These are phyloP conservation scores for Pichia phayaonensis DNA, from an alignment of 805 yeast genomes.

Conservation along the genomic window DNA sequence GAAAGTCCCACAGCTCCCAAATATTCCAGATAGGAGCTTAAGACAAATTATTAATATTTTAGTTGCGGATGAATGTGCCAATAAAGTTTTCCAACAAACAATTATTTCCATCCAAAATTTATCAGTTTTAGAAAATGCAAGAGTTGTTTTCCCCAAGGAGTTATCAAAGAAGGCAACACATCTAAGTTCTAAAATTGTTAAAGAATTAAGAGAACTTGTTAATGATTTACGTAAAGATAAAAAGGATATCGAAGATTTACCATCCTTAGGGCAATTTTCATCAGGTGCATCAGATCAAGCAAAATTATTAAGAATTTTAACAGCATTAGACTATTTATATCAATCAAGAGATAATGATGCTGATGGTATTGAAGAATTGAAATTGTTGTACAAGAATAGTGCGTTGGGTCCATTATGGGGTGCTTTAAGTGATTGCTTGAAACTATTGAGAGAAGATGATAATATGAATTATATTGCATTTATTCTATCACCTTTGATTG, in stretches of 20 bases:
- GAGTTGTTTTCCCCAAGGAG: conserved; percentile 57
- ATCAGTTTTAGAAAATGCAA: conserved; percentile 53
- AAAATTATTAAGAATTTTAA: conserved; percentile 72
- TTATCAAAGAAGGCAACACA: conserved; percentile 56
- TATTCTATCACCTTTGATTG: conserved; percentile 77
- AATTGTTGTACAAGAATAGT: conserved; percentile 55
- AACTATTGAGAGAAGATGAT: conserved; percentile 51
- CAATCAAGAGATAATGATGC: conserved; percentile 34
- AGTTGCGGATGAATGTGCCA: conserved; percentile 76
- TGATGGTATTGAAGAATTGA: conserved; percentile 40
- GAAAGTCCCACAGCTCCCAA: conserved; percentile 40
- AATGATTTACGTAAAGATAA: conserved; percentile 33
- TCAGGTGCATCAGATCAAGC: conserved; percentile 83
- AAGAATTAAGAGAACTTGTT: conserved; percentile 46
- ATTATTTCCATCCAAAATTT: conserved; percentile 74
- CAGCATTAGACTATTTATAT: conserved; percentile 80
- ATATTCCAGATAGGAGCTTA: conserved; percentile 55
- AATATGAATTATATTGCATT: conserved; percentile 63
- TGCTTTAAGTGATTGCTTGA: conserved; percentile 65
- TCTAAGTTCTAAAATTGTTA: conserved; percentile 47
- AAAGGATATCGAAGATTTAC: conserved; percentile 41
- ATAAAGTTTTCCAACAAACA: conserved; percentile 77
- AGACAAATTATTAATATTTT: conserved; percentile 58
- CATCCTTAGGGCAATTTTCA: conserved; percentile 54
- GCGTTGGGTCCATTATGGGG: conserved; percentile 80